Percentiles rank a stretch among this genome's conserved stretches.
Conservation (phyloP, 768 basidiomycete genomes). For the Lyophyllum shimeji region DNA sequence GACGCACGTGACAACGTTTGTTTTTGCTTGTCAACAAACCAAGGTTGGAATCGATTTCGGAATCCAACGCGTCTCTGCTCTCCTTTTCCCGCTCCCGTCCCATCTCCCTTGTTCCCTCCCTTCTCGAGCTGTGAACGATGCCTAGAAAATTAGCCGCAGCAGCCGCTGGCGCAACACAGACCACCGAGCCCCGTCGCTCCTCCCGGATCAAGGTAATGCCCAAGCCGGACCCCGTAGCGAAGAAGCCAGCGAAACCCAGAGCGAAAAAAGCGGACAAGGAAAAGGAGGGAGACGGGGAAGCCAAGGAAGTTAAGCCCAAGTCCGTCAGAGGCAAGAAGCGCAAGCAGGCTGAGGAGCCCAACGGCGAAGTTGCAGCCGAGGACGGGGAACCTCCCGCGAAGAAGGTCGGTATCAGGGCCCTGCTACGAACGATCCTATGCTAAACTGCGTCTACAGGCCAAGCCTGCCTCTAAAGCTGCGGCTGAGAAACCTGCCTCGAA, state of each 20-base stretch:
- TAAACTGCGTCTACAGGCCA: conserved; percentile 44
- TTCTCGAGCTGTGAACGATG: conserved; percentile 39
- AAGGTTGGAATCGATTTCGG: conserved; percentile 21
- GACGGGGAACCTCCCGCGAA: conserved; percentile 54
- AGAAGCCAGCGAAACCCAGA: conserved; percentile 68
- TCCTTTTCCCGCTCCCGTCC: conserved; percentile 17
- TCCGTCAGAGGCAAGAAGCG: conserved; percentile 41
- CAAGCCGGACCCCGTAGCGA: conserved; percentile 47
- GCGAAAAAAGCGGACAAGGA: conserved; percentile 51
- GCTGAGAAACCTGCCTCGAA: conserved; percentile 31
- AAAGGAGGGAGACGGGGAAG: conserved; percentile 36
- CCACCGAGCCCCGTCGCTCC: conserved; percentile 64
- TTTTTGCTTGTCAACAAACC: conserved; percentile 22
- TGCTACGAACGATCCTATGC: not conserved
- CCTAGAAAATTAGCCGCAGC: conserved; percentile 67
- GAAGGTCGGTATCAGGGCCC: conserved; percentile 43
- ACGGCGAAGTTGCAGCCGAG: conserved; percentile 30
- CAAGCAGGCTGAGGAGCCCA: conserved; percentile 41
- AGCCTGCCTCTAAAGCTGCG: conserved; percentile 30
- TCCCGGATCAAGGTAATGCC: conserved; percentile 73
- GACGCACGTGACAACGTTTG: conserved; percentile 25
- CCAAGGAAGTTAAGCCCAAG: conserved; percentile 59
- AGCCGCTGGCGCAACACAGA: conserved; percentile 38
- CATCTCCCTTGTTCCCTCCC: conserved; percentile 6
- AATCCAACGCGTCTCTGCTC: conserved; percentile 23